A percentile compares a stretch with the other conserved stretches of the same genome.
These are phyloP conservation scores for Rhododendron ovatum DNA, from an alignment of 148 eudicot genomes.

Conservation along the genomic window DNA sequence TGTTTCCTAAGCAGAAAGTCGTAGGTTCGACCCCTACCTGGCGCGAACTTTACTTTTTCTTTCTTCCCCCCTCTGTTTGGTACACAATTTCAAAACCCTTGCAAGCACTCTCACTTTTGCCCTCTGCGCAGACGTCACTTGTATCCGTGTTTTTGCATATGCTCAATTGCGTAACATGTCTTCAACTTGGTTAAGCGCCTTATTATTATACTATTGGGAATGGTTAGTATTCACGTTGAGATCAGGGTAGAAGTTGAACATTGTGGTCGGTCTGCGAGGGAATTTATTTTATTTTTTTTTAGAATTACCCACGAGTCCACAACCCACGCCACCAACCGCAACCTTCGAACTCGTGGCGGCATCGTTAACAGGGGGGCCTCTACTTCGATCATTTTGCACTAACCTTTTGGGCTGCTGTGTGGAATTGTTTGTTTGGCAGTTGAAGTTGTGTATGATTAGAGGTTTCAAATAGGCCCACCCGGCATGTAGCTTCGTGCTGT, in stretches of 20 bases:
- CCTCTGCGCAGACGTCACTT: conserved; percentile 57
- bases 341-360: not conserved
- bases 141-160: not conserved
- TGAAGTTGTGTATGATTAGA: not conserved
- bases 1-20: conserved; percentile 6
- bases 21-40: conserved; percentile 6
- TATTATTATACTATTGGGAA: not conserved
- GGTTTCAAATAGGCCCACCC: too few species aligned
- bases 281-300: too few species aligned
- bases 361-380: not conserved
- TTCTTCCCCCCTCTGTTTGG: not conserved
- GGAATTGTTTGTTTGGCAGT: not conserved
- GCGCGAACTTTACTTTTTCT: not conserved
- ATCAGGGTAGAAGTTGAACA: not conserved
- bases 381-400: too few species aligned
- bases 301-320: too few species aligned
- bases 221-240: not conserved
- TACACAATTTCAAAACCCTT: not conserved
- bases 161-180: not conserved
- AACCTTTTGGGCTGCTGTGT: not conserved
- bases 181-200: not conserved
- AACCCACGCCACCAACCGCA: not conserved
- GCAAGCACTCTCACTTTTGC: conserved; percentile 42
- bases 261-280: not conserved
- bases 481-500: not conserved